A percentile compares a stretch with the other conserved stretches of the same genome.
phyloP scores from a whole-genome alignment of 805 yeast genomes.

The Candida sonorensis region DNA sequence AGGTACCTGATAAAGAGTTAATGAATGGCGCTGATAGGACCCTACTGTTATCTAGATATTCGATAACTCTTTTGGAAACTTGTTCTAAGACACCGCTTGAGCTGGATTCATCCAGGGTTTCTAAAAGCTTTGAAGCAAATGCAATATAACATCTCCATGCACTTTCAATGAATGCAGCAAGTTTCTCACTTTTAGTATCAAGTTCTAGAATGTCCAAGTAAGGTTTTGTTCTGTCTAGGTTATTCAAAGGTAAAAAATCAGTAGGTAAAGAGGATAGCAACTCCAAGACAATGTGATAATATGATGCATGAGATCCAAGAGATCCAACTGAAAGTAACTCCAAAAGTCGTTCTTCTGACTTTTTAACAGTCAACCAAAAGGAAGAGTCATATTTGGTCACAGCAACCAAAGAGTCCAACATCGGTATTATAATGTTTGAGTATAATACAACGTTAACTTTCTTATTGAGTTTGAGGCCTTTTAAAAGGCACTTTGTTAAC shows the following conservation, averaged over 20 bases:
- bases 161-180: conserved; percentile 12
- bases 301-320: conserved; percentile 43
- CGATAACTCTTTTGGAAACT: conserved; percentile 8
- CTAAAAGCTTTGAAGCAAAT: conserved; percentile 4
- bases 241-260: conserved; percentile 10
- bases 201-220: conserved; percentile 11
- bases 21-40: conserved; percentile 7
- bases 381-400: conserved; percentile 40
- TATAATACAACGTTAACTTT: conserved; percentile 32
- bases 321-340: conserved; percentile 47
- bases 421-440: conserved; percentile 39
- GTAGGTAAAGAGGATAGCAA: conserved; percentile 17
- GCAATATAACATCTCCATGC: conserved; percentile 24
- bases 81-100: conserved; percentile 3
- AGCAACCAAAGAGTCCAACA: conserved; percentile 39
- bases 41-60: conserved; percentile 14
- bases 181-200: conserved; percentile 19
- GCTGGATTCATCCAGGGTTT: conserved; percentile 3
- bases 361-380: conserved; percentile 48
- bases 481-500: conserved; percentile 38
- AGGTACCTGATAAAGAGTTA: conserved; percentile 5
- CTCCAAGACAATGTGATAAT: conserved; percentile 29
- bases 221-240: conserved; percentile 4
- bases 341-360: conserved; percentile 35
- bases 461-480: conserved; percentile 33